These are phyloP conservation scores for Allantophomopsis cytisporea DNA, from an alignment of 2,329 filamentous ascomycete species.

Conservation along the genomic window DNA sequence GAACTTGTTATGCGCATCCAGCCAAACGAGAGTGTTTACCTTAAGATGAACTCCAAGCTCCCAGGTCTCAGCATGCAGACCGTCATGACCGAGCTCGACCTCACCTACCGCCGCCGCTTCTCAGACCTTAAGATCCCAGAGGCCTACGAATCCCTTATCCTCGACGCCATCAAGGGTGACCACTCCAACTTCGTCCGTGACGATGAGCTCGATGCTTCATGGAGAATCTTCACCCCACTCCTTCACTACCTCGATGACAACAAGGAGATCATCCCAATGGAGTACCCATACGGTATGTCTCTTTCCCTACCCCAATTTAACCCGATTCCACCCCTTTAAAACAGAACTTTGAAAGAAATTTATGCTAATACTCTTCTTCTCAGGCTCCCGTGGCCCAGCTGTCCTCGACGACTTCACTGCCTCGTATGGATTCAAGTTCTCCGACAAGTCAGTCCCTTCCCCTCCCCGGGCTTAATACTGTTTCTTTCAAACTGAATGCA, in stretches of 20 bases:
- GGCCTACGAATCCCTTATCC: constrained; percentile 94
- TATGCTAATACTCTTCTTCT: no score
- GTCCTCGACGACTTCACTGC: constrained; percentile 97
- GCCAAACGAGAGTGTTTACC: constrained; percentile 98
- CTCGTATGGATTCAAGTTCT: constrained; percentile 98
- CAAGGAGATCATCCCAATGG: constrained; percentile 99
- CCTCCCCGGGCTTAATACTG: not conserved
- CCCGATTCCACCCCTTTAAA: constrained; percentile 1
- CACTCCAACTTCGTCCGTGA: constrained; percentile 99
- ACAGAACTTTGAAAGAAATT: not conserved
- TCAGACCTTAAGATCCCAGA: constrained; percentile 99
- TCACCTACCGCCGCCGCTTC: constrained; percentile 96
- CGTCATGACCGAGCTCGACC: constrained; percentile 92
- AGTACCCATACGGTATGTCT: constrained; percentile 89
- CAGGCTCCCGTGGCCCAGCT: constrained; percentile 90
- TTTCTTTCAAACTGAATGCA: constrained; percentile 28
- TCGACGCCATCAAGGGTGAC: constrained; percentile 96
- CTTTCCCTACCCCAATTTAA: not conserved
- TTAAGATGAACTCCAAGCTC: constrained; percentile 99
- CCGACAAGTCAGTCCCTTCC: constrained; percentile 18
- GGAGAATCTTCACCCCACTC: constrained; percentile 96
- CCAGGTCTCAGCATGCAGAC: constrained; percentile 99
- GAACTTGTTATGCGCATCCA: constrained; percentile 98
- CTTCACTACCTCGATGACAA: constrained; percentile 98
- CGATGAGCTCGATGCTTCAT: constrained; percentile 92